Evolutionary conservation across 192 early-diverging fungal genomes (phyloP).

Genomic region (Linnemannia exigua): DNA sequence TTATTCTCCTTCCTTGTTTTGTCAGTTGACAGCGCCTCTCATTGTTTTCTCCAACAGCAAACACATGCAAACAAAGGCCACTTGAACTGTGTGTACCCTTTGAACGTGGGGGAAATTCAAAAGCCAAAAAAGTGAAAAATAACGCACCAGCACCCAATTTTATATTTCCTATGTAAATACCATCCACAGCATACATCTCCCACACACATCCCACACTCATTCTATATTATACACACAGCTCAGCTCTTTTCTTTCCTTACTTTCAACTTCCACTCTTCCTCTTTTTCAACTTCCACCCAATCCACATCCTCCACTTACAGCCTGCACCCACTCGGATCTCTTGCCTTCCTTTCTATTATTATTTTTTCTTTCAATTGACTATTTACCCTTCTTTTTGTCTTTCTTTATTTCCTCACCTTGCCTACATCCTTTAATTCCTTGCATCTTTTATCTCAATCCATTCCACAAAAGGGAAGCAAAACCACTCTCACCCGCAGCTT

Average conservation of each 20-base stretch:
- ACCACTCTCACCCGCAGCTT: not conserved
- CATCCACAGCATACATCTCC: not conserved
- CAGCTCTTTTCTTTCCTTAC: not conserved
- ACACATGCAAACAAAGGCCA: not conserved
- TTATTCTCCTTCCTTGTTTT: no score
- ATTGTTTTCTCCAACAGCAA: not conserved
- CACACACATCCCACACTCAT: not conserved
- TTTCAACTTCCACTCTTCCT: not conserved
- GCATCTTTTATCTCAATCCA: constrained; percentile 30
- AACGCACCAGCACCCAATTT: constrained; percentile 9
- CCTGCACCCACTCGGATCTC: not conserved
- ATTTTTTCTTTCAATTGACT: not conserved
- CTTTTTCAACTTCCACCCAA: not conserved
- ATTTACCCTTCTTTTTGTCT: not conserved
- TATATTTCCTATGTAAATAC: not conserved
- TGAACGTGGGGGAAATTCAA: not conserved
- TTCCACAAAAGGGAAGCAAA: constrained; percentile 60
- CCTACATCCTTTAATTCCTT: not conserved
- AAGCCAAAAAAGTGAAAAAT: not conserved
- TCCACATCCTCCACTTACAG: not conserved
- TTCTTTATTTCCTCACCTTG: constrained; percentile 14
- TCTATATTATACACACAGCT: not conserved
- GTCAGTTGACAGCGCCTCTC: not conserved
- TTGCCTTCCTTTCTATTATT: not conserved
- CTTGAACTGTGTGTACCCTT: not conserved